These are phyloP conservation scores for Pichia exigua DNA, from an alignment of 805 yeast species.

Conservation along the genomic window DNA sequence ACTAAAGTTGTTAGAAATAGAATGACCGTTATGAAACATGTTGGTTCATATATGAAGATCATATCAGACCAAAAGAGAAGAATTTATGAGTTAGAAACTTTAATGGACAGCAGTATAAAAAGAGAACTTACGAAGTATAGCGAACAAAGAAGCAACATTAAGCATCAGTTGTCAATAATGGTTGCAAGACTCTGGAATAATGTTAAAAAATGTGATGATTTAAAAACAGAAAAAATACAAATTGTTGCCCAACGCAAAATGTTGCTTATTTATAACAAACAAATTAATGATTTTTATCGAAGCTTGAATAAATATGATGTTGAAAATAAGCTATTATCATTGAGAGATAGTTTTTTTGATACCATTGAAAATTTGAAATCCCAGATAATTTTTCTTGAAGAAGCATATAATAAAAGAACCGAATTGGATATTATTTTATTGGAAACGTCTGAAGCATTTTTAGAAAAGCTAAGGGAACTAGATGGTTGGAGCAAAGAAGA, in stretches of 20 bases:
- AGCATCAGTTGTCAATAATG: constrained; percentile 32
- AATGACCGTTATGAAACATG: constrained; percentile 71
- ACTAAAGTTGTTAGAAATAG: constrained; percentile 71
- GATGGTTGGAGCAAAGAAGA: constrained; percentile 50
- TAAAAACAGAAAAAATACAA: constrained; percentile 26
- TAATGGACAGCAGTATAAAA: constrained; percentile 41
- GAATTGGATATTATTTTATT: constrained; percentile 42
- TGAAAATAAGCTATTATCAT: constrained; percentile 11
- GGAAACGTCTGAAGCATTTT: constrained; percentile 38
- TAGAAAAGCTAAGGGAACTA: constrained; percentile 41
- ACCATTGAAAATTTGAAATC: constrained; percentile 29
- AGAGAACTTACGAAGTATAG: constrained; percentile 30
- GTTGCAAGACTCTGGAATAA: constrained; percentile 35
- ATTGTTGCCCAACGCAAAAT: constrained; percentile 39
- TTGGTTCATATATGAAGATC: constrained; percentile 76
- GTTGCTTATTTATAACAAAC: constrained; percentile 18
- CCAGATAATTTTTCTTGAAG: constrained; percentile 48
- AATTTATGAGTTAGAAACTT: constrained; percentile 55
- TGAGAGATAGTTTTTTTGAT: constrained; percentile 9
- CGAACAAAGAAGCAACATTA: constrained; percentile 29
- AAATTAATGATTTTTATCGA: constrained; percentile 28
- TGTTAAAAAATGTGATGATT: constrained; percentile 34
- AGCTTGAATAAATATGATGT: constrained; percentile 24
- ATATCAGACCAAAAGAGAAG: constrained; percentile 73
- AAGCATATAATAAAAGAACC: constrained; percentile 37